Evolutionary conservation across 495 filamentous ascomycete species (phyloP).

Genomic region (Trichoderma virens): DNA sequence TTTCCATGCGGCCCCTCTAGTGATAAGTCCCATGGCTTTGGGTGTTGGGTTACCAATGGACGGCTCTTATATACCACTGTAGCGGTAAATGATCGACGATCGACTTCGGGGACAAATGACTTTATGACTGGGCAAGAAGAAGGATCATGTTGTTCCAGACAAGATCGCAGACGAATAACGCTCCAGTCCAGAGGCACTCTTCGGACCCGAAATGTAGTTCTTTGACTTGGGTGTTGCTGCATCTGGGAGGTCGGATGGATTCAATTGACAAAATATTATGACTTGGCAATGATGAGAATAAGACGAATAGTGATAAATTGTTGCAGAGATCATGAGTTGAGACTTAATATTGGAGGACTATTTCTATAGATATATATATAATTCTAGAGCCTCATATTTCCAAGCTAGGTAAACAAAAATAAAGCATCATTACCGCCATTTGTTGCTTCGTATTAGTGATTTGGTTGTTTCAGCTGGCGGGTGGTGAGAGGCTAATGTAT

Average conservation of each 20-base stretch:
- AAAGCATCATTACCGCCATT: no score
- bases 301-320: no score
- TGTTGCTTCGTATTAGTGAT: no score
- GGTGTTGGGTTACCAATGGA: neutral
- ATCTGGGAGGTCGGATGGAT: neutral
- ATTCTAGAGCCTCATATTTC: no score
- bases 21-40: neutral
- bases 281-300: neutral
- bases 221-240: neutral
- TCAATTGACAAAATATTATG: neutral
- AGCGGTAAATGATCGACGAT: neutral
- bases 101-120: neutral
- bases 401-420: no score
- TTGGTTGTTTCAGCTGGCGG: neutral
- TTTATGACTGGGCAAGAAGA: neutral
- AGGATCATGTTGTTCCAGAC: neutral
- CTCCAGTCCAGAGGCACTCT: neutral
- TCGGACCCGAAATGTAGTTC: neutral
- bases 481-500: neutral
- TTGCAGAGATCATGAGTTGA: no score
- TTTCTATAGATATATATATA: no score
- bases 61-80: neutral
- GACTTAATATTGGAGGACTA: no score
- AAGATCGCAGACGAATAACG: neutral
- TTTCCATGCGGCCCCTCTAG: neutral